Conservation (phyloP, 768 basidiomycete genomes). For the Nidularia sp. region DNA sequence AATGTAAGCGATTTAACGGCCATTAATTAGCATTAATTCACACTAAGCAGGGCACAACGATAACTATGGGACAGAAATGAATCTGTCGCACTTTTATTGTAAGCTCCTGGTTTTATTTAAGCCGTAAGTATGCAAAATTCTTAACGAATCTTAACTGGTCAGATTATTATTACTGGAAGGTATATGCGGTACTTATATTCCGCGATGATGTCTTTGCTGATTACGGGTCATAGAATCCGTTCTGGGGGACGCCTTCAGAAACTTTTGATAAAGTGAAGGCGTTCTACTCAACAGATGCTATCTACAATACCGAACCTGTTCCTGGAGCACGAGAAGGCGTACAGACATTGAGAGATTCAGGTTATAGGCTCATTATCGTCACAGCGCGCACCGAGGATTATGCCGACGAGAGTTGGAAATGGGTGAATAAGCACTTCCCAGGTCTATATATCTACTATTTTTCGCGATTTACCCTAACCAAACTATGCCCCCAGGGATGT, state of each 20-base stretch:
- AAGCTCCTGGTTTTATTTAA: slow-evolving; percentile 13
- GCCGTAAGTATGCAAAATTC: too few relatives aligned
- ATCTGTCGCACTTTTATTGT: slow-evolving; percentile 58
- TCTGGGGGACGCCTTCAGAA: slow-evolving; percentile 59
- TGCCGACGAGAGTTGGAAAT: slow-evolving; percentile 57
- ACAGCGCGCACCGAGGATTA: slow-evolving; percentile 64
- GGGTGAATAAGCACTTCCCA: slow-evolving; percentile 65
- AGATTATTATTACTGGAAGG: slow-evolving; percentile 82
- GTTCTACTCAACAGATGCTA: slow-evolving; percentile 51
- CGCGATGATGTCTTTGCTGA: neutral
- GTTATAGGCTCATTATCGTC: slow-evolving; percentile 68
- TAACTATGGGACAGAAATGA: slow-evolving; percentile 52
- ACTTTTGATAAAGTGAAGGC: slow-evolving; percentile 55
- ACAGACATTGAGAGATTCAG: slow-evolving; percentile 51
- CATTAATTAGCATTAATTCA: neutral
- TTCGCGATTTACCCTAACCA: neutral
- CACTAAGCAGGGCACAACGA: slow-evolving; percentile 60
- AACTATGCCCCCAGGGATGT: slow-evolving; percentile 28
- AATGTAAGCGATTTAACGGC: slow-evolving; percentile 38
- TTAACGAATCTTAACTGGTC: neutral
- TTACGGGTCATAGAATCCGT: slow-evolving; percentile 34
- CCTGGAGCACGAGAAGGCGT: slow-evolving; percentile 60
- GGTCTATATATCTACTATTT: slow-evolving; percentile 26
- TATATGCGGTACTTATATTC: slow-evolving; percentile 8
- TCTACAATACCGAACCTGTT: slow-evolving; percentile 47